A percentile compares a stretch with the other conserved stretches of the same genome.
phyloP scores from a whole-genome alignment of 257 asterid species.

The Solanum chilense region DNA sequence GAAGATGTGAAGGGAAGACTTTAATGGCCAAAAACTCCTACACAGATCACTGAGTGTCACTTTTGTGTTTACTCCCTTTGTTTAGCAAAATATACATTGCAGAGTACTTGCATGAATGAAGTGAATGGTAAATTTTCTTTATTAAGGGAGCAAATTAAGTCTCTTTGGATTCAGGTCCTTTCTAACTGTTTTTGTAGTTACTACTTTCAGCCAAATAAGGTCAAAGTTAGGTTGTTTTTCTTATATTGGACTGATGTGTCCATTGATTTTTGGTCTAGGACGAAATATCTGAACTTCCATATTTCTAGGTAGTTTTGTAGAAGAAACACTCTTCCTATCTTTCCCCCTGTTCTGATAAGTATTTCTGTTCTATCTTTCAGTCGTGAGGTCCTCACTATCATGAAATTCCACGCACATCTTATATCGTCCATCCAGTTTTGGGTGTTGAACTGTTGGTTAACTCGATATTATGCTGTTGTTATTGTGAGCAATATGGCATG shows the following conservation, averaged over 20 bases:
- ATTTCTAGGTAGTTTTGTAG: background rate
- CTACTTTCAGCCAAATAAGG: background rate
- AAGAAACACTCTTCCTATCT: background rate
- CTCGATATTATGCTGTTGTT: background rate
- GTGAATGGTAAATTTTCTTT: background rate
- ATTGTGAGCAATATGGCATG: background rate
- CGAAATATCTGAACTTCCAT: background rate
- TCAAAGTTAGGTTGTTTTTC: background rate
- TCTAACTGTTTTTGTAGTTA: background rate
- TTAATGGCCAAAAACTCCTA: background rate
- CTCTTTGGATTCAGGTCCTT: background rate
- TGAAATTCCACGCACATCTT: constrained; percentile 58
- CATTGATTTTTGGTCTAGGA: background rate
- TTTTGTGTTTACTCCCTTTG: background rate
- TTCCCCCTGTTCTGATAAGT: background rate
- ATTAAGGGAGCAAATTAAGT: background rate
- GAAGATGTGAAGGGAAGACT: background rate
- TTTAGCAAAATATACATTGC: background rate
- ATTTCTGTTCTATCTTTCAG: constrained; percentile 27
- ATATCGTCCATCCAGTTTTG: constrained; percentile 48
- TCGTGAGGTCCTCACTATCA: constrained; percentile 48
- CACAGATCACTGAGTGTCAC: background rate
- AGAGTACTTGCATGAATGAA: background rate
- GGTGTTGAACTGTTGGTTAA: constrained; percentile 54
- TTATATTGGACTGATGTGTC: background rate